Base-by-base conservation (phyloP, 768 basidiomycete species). In the Agrocybe pediades region DNA sequence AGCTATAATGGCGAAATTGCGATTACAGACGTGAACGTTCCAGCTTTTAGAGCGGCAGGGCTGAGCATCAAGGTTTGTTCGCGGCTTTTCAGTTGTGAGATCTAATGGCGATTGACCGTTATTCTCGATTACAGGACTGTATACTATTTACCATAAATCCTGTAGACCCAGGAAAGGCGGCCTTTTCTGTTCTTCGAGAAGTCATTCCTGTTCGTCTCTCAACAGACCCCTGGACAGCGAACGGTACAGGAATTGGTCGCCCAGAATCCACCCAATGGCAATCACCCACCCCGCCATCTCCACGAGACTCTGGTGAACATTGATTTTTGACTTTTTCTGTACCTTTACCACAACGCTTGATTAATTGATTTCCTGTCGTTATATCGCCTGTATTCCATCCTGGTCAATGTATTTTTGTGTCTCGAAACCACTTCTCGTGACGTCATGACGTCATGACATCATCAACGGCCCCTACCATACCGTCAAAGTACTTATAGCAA, bases 41-140 rank as follows among this genome's bases (percentile, higher is more conserved):
- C 78, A n/a, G 86, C 84, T 0, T 90, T 91, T 67, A 82, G 68
- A 61, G 84, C 85, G 3, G 79, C 81, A 19, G 88, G 86, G 8
- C 72, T 91, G 26, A 76, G 72, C 8, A 80, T 89, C 40, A 82
- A 82, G 74, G 88, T 87, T 64, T 33, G 73, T 44, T 19, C 39
- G 23, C 9, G 16, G 26, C 24, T 40, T 25, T 20, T 21, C 20
- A 27, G 41, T 36, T 19, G 30, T 30, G 27, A n/a, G 21, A 24
- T 54, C 26, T 17, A 36, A 13, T 27, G 6, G 44, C 19, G 27
- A n/a, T 21, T 21, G 19, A 20, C 20, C 27, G 9, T 41, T 42
- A 17, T 40, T 25, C 1, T 19, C 17, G 20, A 23, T 13, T 36
- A 5, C 51, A 90, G 88, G 88, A 90, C 60, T 87, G 74, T 64